Evolutionary conservation across 148 eudicot genomes (phyloP), one percentile per base, ranked within the genome.

Genomic region (Rhododendron kiyosumense): DNA sequence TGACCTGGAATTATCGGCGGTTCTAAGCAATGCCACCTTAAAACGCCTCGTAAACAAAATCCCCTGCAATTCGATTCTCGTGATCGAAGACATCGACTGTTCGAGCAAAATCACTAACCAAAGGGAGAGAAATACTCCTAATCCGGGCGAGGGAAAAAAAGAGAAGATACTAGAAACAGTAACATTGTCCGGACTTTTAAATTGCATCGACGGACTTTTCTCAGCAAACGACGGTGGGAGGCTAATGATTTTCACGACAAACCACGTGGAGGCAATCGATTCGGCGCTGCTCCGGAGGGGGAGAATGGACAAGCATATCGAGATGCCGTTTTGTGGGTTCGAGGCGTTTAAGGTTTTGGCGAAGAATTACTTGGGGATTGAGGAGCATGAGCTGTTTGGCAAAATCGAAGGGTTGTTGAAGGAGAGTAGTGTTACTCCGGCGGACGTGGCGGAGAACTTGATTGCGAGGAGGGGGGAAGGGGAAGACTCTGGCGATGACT

Each of bases 31-130:
- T 54, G 86, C 88, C 0, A 86, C 86, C 84, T 59, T 92, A 14
- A 90, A 91, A 84, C 87, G 81, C 82, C 85, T 93, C n/a, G 65
- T 93, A 30, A 91, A 88, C 54, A 88, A 92, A 71, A 93, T 91
- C 30, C 79, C 90, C 0, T 85, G 85, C 38, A 92, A 92, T 84
- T 90, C 94, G 5, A 88, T 93, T 2, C 89, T 93, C 41, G 92
- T 93, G 15, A 92, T 93, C 8, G 95, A 93, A 69, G 95, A 93
- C 34, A 93, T 93, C 18, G 95, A 93, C 77, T 93, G 95, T 63
- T 91, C 94, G 0, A 78, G 86, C 14, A 93, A 91, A 71, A 83
- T 92, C 0, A 92, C 93, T 1, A 88, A 90, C 0, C 91, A 92
- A 20, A 83, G 94, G 83, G 84, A 88, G 81, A 84, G 75, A 71